Evolutionary conservation across 2,329 filamentous ascomycete species (phyloP).

Genomic region (Monosporascus sp.): DNA sequence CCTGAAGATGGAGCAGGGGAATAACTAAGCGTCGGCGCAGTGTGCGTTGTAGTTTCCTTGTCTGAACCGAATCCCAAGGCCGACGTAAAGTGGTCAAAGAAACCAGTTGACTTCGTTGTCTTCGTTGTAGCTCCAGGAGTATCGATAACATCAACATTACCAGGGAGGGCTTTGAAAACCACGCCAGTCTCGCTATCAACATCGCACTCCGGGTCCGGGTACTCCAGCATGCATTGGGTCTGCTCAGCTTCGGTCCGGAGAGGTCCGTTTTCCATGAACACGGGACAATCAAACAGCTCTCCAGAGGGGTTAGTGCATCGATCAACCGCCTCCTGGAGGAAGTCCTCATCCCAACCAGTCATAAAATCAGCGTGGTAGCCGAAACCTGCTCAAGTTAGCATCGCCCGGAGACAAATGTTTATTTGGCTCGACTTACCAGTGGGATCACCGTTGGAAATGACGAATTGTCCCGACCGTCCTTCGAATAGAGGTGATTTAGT

Average conservation of each 20-base stretch:
- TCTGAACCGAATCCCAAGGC: conserved; percentile 8
- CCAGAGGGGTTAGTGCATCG: conserved; percentile 70
- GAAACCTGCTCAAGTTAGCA: conserved; percentile 40
- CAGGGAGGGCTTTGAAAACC: conserved; percentile 55
- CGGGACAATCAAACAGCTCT: conserved; percentile 62
- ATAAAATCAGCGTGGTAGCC: conserved; percentile 80
- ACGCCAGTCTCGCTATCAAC: conserved; percentile 51
- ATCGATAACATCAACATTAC: conserved; percentile 45
- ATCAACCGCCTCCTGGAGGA: conserved; percentile 67
- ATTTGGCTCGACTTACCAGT: conserved; percentile 47
- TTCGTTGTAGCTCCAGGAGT: conserved; percentile 6
- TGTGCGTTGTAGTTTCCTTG: conserved; percentile 11
- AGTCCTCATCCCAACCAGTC: conserved; percentile 65
- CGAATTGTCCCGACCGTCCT: conserved; percentile 60
- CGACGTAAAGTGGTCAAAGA: conserved; percentile 7
- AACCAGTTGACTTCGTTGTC: conserved; percentile 13
- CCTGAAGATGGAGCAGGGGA: conserved; percentile 15
- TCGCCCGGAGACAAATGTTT: neutral
- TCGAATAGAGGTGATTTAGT: conserved; percentile 54
- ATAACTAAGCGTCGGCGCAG: conserved; percentile 21
- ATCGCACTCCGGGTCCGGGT: conserved; percentile 37
- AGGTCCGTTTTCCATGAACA: conserved; percentile 51
- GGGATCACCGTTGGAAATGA: conserved; percentile 72
- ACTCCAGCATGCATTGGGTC: conserved; percentile 54
- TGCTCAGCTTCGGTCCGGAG: conserved; percentile 55